A percentile compares a stretch with the other conserved stretches of the same genome.
These are phyloP conservation scores for Eimeria acervulina DNA, from an alignment of 169 alveolate species.

Conservation along the genomic window DNA sequence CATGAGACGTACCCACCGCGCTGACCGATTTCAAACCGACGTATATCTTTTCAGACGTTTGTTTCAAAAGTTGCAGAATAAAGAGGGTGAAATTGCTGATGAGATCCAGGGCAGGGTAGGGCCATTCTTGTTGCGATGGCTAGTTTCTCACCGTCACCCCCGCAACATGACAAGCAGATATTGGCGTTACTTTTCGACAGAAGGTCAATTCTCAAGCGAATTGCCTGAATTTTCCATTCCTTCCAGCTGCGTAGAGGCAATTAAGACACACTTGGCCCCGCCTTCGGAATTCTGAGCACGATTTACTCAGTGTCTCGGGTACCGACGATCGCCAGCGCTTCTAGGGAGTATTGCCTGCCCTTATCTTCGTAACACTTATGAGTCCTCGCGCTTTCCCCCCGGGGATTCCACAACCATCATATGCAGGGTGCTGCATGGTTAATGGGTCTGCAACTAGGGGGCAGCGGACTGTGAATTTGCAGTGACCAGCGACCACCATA, in stretches of 20 bases:
- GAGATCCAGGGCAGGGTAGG: neutral
- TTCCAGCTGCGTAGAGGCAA: neutral
- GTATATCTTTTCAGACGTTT: neutral
- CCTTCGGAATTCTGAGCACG: too few species aligned
- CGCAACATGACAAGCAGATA: neutral
- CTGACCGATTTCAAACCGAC: neutral
- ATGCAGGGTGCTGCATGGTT: neutral
- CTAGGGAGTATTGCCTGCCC: neutral
- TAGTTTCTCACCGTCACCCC: conserved; percentile 20
- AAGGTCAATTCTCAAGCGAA: neutral
- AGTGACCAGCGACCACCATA: neutral
- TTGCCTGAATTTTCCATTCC: neutral
- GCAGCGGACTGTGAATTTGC: neutral
- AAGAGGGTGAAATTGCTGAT: neutral
- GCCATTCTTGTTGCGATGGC: neutral
- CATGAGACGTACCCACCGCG: neutral
- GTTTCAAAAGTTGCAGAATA: neutral
- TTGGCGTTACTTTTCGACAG: neutral
- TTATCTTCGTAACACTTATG: neutral
- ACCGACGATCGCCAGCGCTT: neutral
- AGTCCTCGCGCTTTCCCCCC: neutral
- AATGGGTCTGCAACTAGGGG: too few species aligned
- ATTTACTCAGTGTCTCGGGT: neutral
- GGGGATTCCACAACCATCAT: neutral
- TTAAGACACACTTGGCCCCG: neutral